phyloP scores from a whole-genome alignment of 2,329 filamentous ascomycete genomes.

The Ilyonectria destructans region DNA sequence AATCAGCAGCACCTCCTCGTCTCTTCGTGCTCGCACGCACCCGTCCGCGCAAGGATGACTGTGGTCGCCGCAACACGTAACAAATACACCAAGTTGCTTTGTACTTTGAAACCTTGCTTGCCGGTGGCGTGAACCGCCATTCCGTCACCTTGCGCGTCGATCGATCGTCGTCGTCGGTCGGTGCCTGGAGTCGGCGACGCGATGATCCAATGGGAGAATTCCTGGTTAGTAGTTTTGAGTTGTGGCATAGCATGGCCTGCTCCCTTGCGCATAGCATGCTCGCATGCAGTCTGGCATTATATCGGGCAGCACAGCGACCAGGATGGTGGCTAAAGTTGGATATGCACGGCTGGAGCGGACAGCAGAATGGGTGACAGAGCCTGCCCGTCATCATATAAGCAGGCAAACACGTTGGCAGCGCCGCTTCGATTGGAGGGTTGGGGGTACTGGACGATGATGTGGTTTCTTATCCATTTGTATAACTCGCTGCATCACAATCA shows the following conservation, averaged over 20 bases:
- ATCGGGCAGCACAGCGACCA: slow-evolving; percentile 9
- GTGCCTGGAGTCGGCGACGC: slow-evolving; percentile 31
- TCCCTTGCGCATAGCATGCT: slow-evolving; percentile 10
- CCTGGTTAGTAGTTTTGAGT: slow-evolving; percentile 22
- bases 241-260: slow-evolving; percentile 14
- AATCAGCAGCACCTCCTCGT: slow-evolving; percentile 16
- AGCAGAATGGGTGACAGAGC: slow-evolving; percentile 3
- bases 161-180: slow-evolving; percentile 20
- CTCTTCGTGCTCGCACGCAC: slow-evolving; percentile 1
- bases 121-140: slow-evolving; percentile 33
- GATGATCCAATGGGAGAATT: slow-evolving; percentile 42
- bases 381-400: slow-evolving; percentile 2
- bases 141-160: slow-evolving; percentile 34
- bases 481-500: slow-evolving; percentile 26
- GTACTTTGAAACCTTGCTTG: slow-evolving; percentile 16
- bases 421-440: slow-evolving; percentile 10
- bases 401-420: slow-evolving; percentile 9
- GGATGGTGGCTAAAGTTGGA: slow-evolving; percentile 19
- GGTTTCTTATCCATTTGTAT: slow-evolving; percentile 36
- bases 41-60: slow-evolving; percentile 5
- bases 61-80: slow-evolving; percentile 24
- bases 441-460: slow-evolving; percentile 24
- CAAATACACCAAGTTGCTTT: slow-evolving; percentile 17
- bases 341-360: not conserved
- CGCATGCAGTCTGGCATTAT: slow-evolving; percentile 12